These are phyloP conservation scores for Endoconidiophora polonica DNA, from an alignment of 2,329 filamentous ascomycete genomes.

Conservation along the genomic window DNA sequence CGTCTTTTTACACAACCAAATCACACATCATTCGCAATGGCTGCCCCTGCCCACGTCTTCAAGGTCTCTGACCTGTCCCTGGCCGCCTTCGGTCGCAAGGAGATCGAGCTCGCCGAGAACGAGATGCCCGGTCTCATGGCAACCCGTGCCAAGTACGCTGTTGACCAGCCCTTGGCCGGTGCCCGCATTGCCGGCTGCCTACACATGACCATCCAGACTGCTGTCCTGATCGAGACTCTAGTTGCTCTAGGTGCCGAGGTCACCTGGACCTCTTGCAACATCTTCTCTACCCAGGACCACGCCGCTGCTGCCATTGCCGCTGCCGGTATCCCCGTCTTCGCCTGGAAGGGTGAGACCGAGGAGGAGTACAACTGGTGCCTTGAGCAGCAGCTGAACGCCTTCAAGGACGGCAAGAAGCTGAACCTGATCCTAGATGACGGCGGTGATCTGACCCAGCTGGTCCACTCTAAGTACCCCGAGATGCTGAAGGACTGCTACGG, in stretches of 20 bases:
- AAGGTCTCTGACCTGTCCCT: slow-evolving; percentile 98
- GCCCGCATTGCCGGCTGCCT: slow-evolving; percentile 94
- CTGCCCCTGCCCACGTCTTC: slow-evolving; percentile 79
- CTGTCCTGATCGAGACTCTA: slow-evolving; percentile 97
- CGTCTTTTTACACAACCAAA: slow-evolving; percentile 12
- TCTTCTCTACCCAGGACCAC: slow-evolving; percentile 98
- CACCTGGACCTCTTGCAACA: slow-evolving; percentile 99
- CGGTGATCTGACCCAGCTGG: slow-evolving; percentile 87
- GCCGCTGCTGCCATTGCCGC: slow-evolving; percentile 95
- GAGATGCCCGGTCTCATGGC: slow-evolving; percentile 98
- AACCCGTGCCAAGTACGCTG: slow-evolving; percentile 79
- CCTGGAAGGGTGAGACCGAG: slow-evolving; percentile 83
- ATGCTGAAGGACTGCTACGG: slow-evolving; percentile 97
- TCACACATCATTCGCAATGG: slow-evolving; percentile 29
- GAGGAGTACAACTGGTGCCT: slow-evolving; percentile 99
- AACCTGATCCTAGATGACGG: slow-evolving; percentile 99
- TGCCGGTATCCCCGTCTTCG: slow-evolving; percentile 70
- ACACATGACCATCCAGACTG: slow-evolving; percentile 99
- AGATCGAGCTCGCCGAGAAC: slow-evolving; percentile 94
- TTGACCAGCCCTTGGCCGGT: slow-evolving; percentile 83
- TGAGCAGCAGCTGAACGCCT: slow-evolving; percentile 91
- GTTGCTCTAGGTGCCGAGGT: slow-evolving; percentile 89
- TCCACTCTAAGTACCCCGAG: slow-evolving; percentile 97
- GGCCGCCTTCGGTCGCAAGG: slow-evolving; percentile 94
- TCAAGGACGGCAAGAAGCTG: slow-evolving; percentile 91